Conservation (phyloP, 2,329 filamentous ascomycete genomes). For the Colletotrichum aenigma region DNA sequence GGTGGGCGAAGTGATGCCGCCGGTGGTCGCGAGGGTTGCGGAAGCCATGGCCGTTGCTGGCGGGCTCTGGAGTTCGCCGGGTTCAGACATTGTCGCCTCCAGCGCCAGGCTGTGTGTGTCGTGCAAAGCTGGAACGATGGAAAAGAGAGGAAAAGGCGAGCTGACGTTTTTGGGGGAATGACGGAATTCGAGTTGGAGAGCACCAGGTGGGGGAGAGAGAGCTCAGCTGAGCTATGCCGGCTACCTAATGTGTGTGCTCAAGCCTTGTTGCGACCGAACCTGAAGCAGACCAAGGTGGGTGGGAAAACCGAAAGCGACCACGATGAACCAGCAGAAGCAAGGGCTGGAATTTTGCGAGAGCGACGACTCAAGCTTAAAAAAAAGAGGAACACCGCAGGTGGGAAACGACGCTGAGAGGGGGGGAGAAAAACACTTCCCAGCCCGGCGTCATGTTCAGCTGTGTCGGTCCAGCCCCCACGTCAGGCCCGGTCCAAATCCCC, state of each 20-base stretch:
- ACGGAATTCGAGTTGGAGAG: not conserved
- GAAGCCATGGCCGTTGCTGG: constrained; percentile 17
- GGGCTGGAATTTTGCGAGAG: not conserved
- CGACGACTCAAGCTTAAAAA: constrained; percentile 1
- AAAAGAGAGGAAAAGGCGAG: not conserved
- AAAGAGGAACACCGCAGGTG: not conserved
- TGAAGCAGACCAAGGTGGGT: not conserved
- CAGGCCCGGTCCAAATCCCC: not conserved
- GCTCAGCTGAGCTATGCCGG: not conserved
- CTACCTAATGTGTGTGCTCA: not conserved
- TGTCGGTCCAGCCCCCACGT: constrained; percentile 3
- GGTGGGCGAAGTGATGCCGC: constrained; percentile 13
- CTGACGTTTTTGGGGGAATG: not conserved
- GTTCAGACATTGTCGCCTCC: not conserved
- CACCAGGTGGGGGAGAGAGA: not conserved
- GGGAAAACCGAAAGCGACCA: constrained; percentile 8
- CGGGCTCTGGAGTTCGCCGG: not conserved
- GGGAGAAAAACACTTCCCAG: not conserved
- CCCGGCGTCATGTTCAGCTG: constrained; percentile 3
- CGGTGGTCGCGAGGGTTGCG: not conserved
- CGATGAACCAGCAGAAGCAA: not conserved
- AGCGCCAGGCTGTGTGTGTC: not conserved
- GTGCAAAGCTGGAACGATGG: not conserved
- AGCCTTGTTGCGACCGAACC: not conserved
- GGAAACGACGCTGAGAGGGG: not conserved